These are phyloP conservation scores for Sporothrix protearum DNA, from an alignment of 2,329 filamentous ascomycete species.

Conservation along the genomic window DNA sequence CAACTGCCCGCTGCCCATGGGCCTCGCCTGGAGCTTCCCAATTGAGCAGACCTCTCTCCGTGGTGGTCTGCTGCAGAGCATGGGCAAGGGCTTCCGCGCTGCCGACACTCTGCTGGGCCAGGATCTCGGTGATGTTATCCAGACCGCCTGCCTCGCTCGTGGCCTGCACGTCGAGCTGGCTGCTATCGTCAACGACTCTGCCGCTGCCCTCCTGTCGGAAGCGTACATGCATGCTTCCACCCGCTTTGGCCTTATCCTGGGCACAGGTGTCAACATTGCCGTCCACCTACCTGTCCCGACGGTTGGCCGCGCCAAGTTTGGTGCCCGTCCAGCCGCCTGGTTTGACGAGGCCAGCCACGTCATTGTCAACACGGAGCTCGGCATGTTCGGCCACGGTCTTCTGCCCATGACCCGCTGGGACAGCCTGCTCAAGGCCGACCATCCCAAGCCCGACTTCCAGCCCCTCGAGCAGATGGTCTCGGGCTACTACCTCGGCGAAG, in stretches of 20 bases:
- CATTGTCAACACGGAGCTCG: constrained; percentile 64
- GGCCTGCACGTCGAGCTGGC: constrained; percentile 54
- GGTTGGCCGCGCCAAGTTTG: constrained; percentile 55
- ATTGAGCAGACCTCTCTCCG: constrained; percentile 66
- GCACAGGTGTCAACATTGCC: constrained; percentile 64
- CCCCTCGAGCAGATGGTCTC: constrained; percentile 61
- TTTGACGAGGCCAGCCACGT: constrained; percentile 58
- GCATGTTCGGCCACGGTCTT: constrained; percentile 61
- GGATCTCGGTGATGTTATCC: constrained; percentile 58
- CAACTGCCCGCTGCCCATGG: constrained; percentile 51
- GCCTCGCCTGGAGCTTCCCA: constrained; percentile 66
- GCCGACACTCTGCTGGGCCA: constrained; percentile 55
- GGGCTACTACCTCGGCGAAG: constrained; percentile 64
- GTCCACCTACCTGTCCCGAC: constrained; percentile 59
- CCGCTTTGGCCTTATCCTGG: constrained; percentile 62
- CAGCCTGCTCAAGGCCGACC: constrained; percentile 47
- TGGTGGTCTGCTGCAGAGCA: constrained; percentile 55
- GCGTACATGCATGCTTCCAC: constrained; percentile 58
- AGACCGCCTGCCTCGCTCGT: constrained; percentile 49
- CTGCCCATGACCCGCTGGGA: constrained; percentile 63
- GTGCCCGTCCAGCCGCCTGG: constrained; percentile 53
- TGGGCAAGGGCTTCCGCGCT: constrained; percentile 65
- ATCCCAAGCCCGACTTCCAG: constrained; percentile 57
- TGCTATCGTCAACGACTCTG: constrained; percentile 64
- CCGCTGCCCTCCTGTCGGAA: constrained; percentile 62